A percentile compares a stretch with the other conserved stretches of the same genome.
These are phyloP conservation scores for Coniochaeta pulveracea DNA, from an alignment of 2,329 filamentous ascomycete genomes.

Conservation along the genomic window DNA sequence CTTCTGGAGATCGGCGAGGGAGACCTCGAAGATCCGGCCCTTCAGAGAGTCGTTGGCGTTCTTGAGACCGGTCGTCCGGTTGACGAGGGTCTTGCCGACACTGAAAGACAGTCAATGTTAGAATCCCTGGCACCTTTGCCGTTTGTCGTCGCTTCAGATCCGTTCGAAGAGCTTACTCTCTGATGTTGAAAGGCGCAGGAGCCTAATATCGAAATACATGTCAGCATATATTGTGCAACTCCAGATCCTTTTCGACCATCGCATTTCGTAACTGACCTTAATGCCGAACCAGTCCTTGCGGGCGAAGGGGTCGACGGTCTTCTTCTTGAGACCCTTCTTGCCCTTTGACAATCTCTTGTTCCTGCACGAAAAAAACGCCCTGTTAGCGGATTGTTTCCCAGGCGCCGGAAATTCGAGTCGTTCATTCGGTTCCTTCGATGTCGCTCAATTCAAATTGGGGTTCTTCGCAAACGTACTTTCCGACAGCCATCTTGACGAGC, in stretches of 20 bases:
- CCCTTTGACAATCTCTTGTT: conserved; percentile 99
- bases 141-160: not conserved
- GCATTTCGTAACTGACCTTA: conserved; percentile 53
- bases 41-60: conserved; percentile 99
- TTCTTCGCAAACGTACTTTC: conserved; percentile 34
- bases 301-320: conserved; percentile 91
- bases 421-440: not conserved
- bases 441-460: not conserved
- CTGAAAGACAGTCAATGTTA: conserved; percentile 36
- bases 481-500: conserved; percentile 49
- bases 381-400: conserved; percentile 1
- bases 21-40: conserved; percentile 98
- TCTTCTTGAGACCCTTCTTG: conserved; percentile 99
- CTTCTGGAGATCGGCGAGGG: conserved; percentile 97
- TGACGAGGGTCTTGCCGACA: conserved; percentile 99
- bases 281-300: conserved; percentile 99
- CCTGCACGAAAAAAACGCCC: conserved; percentile 32
- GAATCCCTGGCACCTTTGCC: conserved; percentile 7
- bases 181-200: conserved; percentile 85
- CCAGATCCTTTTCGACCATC: not conserved
- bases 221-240: conserved; percentile 10
- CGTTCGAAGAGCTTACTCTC: conserved; percentile 67
- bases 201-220: conserved; percentile 41
- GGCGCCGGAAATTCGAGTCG: no score
- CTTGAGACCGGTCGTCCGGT: conserved; percentile 99